Evolutionary conservation across 495 filamentous ascomycete species (phyloP).

Genomic region (Aspergillus sparsus): DNA sequence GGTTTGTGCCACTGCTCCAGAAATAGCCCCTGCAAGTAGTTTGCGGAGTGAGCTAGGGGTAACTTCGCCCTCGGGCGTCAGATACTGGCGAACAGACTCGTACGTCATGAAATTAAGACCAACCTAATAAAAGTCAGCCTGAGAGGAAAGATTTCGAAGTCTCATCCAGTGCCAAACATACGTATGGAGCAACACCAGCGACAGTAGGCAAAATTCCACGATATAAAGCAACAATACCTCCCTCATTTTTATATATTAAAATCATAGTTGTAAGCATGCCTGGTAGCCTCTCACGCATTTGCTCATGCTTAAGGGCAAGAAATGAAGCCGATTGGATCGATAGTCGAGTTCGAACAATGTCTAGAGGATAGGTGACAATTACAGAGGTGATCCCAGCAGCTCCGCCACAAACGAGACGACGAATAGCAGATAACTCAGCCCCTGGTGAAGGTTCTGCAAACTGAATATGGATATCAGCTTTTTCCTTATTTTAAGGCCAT

Average conservation of each 20-base stretch:
- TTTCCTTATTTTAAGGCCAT: background rate
- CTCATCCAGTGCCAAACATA: conserved; percentile 45
- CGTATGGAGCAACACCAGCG: conserved; percentile 93
- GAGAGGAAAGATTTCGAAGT: conserved; percentile 1
- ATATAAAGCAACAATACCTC: conserved; percentile 80
- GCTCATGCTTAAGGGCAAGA: conserved; percentile 60
- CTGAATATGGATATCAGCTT: conserved; percentile 37
- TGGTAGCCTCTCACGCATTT: conserved; percentile 62
- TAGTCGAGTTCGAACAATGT: conserved; percentile 92
- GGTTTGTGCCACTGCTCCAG: conserved; percentile 94
- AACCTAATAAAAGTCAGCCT: conserved; percentile 57
- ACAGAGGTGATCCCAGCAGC: conserved; percentile 94
- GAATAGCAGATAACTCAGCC: conserved; percentile 63
- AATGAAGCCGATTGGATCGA: conserved; percentile 98
- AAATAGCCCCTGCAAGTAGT: conserved; percentile 83
- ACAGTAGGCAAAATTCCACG: conserved; percentile 92
- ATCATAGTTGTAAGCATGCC: conserved; percentile 90
- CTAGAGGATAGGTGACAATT: conserved; percentile 76
- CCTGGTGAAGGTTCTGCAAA: conserved; percentile 74
- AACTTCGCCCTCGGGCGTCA: conserved; percentile 85
- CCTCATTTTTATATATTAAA: conserved; percentile 86
- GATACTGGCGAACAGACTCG: conserved; percentile 77
- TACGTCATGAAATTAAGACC: conserved; percentile 99
- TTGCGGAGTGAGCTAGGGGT: conserved; percentile 81
- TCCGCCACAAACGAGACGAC: conserved; percentile 81